These are phyloP conservation scores for Colletotrichum cereale DNA, from an alignment of 2,329 filamentous ascomycete genomes.

Conservation along the genomic window DNA sequence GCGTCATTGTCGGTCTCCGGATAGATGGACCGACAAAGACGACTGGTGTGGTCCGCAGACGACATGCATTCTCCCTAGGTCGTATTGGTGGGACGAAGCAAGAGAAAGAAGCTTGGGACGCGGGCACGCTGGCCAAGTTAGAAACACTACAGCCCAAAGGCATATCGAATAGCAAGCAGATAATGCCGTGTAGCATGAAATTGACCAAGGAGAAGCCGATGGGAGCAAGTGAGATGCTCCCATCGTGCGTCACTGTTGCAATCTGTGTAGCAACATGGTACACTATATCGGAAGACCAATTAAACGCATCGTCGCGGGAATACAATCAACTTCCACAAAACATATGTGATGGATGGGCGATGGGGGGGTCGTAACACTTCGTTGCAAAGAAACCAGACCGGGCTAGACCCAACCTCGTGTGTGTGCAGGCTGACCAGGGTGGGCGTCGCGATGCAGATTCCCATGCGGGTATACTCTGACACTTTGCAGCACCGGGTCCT, in stretches of 20 bases:
- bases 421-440: neutral
- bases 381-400: constrained; percentile 7
- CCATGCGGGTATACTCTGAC: neutral
- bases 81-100: neutral
- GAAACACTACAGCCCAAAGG: neutral
- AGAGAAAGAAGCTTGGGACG: neutral
- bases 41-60: neutral
- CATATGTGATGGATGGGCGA: neutral
- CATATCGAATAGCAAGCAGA: neutral
- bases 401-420: constrained; percentile 13
- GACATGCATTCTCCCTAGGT: neutral
- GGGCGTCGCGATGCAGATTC: constrained; percentile 9
- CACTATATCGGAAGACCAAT: neutral
- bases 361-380: constrained; percentile 7
- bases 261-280: neutral
- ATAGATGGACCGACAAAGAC: constrained; percentile 6
- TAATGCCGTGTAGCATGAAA: neutral
- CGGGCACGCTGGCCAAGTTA: neutral
- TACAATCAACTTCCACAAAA: neutral
- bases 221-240: neutral
- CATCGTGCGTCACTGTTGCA: neutral
- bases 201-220: neutral
- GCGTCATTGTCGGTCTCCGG: constrained; percentile 7
- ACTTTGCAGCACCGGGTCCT: neutral
- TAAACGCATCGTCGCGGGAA: neutral